Conservation (phyloP, 2,329 filamentous ascomycete species). For the Grosmannia clavigera region DNA sequence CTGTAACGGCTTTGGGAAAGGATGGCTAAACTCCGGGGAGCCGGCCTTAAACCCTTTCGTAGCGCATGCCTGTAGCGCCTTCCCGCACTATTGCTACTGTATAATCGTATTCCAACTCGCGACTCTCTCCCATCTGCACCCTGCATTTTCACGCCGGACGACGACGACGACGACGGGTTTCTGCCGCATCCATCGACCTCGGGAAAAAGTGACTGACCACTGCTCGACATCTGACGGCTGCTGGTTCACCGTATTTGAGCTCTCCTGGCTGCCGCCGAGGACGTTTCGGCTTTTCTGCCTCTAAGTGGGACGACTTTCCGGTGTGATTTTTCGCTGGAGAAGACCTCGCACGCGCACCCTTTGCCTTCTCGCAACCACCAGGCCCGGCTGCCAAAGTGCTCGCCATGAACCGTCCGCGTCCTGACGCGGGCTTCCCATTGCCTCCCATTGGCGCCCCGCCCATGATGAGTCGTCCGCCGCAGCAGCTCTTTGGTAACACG, state of each 20-base stretch:
- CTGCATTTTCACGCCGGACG: neutral
- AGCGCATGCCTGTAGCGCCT: neutral
- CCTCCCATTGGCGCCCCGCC: conserved; percentile 40
- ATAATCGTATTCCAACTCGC: neutral
- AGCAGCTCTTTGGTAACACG: conserved; percentile 56
- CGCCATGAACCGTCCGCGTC: conserved; percentile 39
- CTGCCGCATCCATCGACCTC: neutral
- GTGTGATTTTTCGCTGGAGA: neutral
- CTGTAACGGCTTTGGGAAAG: neutral
- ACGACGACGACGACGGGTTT: neutral
- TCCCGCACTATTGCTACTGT: neutral
- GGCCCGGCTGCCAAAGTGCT: neutral
- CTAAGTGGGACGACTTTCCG: neutral
- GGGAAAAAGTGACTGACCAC: neutral
- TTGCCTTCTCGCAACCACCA: neutral
- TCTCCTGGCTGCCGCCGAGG: neutral
- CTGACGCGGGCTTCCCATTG: conserved; percentile 42
- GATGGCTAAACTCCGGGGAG: neutral
- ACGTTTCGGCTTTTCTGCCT: neutral
- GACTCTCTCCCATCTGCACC: neutral
- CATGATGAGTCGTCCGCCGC: conserved; percentile 54
- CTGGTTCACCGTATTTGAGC: neutral
- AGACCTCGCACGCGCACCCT: neutral
- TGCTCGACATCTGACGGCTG: neutral
- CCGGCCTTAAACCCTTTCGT: neutral